A percentile compares a stretch with the other conserved stretches of the same genome.
phyloP scores from a whole-genome alignment of 1,284 basidiomycete genomes.

The Neolentinus lepideus region DNA sequence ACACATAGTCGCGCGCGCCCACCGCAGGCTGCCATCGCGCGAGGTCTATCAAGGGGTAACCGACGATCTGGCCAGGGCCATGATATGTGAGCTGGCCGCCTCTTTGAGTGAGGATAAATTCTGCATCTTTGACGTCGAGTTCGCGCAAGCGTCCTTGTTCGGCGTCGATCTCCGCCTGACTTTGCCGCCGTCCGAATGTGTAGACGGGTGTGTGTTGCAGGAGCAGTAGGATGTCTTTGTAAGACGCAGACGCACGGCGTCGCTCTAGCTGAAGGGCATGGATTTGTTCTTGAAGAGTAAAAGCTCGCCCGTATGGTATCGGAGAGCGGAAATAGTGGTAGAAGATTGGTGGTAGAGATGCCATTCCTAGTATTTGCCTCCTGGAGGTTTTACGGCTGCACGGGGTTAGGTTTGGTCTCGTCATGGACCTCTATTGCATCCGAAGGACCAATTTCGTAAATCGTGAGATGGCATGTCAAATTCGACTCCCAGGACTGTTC shows the following conservation, averaged over 20 bases:
- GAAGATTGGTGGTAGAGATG: slow-evolving; percentile 52
- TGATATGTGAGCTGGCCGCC: slow-evolving; percentile 97
- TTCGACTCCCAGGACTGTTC: no score
- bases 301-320: slow-evolving; percentile 63
- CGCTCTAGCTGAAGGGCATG: slow-evolving; percentile 53
- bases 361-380: background rate
- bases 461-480: no score
- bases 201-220: slow-evolving; percentile 91
- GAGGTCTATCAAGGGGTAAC: slow-evolving; percentile 91
- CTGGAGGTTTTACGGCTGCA: background rate
- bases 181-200: slow-evolving; percentile 86
- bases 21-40: slow-evolving; percentile 33
- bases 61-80: slow-evolving; percentile 95
- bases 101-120: slow-evolving; percentile 78
- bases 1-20: slow-evolving; percentile 69
- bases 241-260: slow-evolving; percentile 32
- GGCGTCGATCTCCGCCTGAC: slow-evolving; percentile 47
- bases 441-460: no score
- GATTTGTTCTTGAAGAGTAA: slow-evolving; percentile 65
- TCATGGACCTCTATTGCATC: background rate
- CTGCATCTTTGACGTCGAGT: slow-evolving; percentile 89
- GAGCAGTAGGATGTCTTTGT: slow-evolving; percentile 65
- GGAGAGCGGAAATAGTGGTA: slow-evolving; percentile 73
- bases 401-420: background rate
- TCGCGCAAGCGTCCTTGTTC: slow-evolving; percentile 64